Evolutionary conservation across 139 green algal species (phyloP).

Genomic region (Tetraselmis striata): DNA sequence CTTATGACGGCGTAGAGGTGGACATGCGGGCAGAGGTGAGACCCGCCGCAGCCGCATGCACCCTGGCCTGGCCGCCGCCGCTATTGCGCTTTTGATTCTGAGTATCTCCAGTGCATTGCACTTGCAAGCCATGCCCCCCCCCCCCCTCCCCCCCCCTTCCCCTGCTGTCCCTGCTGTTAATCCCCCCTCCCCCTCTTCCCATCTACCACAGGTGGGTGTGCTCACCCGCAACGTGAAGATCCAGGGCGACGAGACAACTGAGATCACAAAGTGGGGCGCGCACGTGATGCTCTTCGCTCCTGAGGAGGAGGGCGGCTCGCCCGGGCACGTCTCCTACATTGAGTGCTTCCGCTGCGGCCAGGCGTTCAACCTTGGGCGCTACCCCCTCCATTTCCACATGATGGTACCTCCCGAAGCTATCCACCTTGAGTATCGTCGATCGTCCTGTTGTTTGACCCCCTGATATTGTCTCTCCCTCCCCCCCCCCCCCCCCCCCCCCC

Average conservation of each 20-base stretch:
- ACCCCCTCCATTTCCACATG: slow-evolving; percentile 73
- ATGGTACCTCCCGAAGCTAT: too few species aligned
- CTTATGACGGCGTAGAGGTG: slow-evolving; percentile 17
- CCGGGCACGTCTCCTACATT: slow-evolving; percentile 20
- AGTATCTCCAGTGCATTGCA: too few species aligned
- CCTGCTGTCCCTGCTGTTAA: too few species aligned
- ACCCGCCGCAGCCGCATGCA: not conserved
- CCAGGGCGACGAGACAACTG: slow-evolving; percentile 31
- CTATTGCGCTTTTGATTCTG: too few species aligned
- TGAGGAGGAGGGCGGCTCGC: slow-evolving; percentile 4
- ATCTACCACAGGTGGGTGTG: slow-evolving; percentile 10
- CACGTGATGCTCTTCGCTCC: slow-evolving; percentile 32
- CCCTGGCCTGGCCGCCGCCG: too few species aligned
- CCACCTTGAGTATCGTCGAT: too few species aligned
- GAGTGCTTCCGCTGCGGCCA: slow-evolving; percentile 20
- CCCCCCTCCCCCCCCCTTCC: too few species aligned
- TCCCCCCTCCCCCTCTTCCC: too few species aligned
- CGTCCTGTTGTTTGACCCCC: too few species aligned
- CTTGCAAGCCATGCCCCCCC: too few species aligned
- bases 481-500: too few species aligned
- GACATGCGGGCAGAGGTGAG: slow-evolving; percentile 53
- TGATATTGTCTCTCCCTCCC: too few species aligned
- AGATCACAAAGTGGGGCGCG: slow-evolving; percentile 31
- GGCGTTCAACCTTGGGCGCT: slow-evolving; percentile 39
- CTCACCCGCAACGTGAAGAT: slow-evolving; percentile 33